A percentile compares a stretch with the other conserved stretches of the same genome.
Evolutionary conservation across 2,329 filamentous ascomycete genomes (phyloP).

Genomic region (Aspergillus fumigatiaffinis): DNA sequence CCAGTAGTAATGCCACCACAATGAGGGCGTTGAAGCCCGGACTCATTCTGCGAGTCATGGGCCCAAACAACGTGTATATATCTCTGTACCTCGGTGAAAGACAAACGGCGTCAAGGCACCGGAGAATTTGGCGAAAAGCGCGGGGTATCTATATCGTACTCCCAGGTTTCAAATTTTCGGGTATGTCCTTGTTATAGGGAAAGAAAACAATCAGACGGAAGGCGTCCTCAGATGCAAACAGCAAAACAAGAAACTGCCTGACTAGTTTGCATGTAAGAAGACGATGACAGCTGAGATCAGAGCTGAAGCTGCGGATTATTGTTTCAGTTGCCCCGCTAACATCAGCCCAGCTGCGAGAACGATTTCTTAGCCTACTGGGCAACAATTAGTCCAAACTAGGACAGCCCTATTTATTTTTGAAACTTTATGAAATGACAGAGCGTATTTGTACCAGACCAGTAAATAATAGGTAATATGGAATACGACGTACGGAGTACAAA

Average conservation of each 20-base stretch:
- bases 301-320: neutral
- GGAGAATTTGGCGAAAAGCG: neutral
- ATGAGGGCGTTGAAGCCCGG: conserved; percentile 32
- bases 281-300: neutral
- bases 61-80: neutral
- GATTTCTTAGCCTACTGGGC: too few relatives aligned
- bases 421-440: neutral
- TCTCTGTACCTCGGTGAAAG: neutral
- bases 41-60: conserved; percentile 16
- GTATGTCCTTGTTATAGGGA: neutral
- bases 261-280: neutral
- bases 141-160: too few relatives aligned
- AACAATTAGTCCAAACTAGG: neutral
- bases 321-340: neutral
- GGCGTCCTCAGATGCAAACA: too few relatives aligned
- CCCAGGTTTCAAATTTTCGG: neutral
- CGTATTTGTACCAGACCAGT: neutral
- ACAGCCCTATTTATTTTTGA: neutral
- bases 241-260: neutral
- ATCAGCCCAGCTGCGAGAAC: neutral
- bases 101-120: neutral
- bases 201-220: neutral
- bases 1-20: conserved; percentile 32
- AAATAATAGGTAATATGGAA: too few relatives aligned
- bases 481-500: too few relatives aligned